Evolutionary conservation across 2,329 filamentous ascomycete genomes (phyloP).

Genomic region (Pseudocercospora ulei): DNA sequence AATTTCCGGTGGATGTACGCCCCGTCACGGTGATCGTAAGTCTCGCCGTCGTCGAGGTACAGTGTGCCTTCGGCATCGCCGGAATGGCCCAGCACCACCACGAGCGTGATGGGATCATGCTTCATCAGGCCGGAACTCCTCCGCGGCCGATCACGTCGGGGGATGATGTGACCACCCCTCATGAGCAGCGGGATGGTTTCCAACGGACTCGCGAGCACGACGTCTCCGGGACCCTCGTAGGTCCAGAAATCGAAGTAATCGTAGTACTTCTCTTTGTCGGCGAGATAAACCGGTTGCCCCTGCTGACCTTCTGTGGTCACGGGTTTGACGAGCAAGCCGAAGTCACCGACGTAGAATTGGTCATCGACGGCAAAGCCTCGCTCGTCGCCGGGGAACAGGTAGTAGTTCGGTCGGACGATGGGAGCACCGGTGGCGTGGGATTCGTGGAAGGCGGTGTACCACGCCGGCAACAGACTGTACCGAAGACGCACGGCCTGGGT

Average conservation of each 20-base stretch:
- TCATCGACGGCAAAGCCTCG: slow-evolving; percentile 81
- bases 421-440: slow-evolving; percentile 73
- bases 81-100: slow-evolving; percentile 59
- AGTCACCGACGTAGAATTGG: slow-evolving; percentile 82
- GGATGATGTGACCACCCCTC: slow-evolving; percentile 85
- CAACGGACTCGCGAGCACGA: slow-evolving; percentile 65
- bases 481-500: slow-evolving; percentile 77
- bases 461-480: slow-evolving; percentile 80
- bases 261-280: slow-evolving; percentile 82
- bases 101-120: slow-evolving; percentile 88
- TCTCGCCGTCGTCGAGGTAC: slow-evolving; percentile 89
- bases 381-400: slow-evolving; percentile 78
- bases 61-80: slow-evolving; percentile 70
- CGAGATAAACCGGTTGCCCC: slow-evolving; percentile 71
- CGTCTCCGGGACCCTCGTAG: slow-evolving; percentile 62
- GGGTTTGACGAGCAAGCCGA: slow-evolving; percentile 85
- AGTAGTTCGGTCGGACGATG: slow-evolving; percentile 86
- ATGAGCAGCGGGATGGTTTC: slow-evolving; percentile 84
- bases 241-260: slow-evolving; percentile 85
- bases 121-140: slow-evolving; percentile 82
- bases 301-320: slow-evolving; percentile 67
- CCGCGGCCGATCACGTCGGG: slow-evolving; percentile 77
- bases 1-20: slow-evolving; percentile 84
- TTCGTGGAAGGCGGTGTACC: slow-evolving; percentile 95
- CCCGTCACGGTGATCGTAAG: slow-evolving; percentile 74